Evolutionary conservation across 768 basidiomycete species (phyloP).

Genomic region (Nidula microcarpa): DNA sequence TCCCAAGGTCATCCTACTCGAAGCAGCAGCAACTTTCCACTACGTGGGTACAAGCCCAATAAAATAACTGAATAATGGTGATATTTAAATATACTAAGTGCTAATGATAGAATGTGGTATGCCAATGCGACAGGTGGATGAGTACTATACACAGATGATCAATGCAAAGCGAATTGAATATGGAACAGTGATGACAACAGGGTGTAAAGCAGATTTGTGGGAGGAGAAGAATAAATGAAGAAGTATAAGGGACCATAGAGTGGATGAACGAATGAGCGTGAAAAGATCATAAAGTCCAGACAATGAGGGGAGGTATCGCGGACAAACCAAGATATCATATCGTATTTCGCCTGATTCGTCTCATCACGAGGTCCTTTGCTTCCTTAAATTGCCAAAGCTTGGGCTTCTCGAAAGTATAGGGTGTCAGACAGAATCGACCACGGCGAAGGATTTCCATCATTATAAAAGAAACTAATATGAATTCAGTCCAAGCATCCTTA

Average conservation of each 20-base stretch:
- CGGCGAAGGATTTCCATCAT: slow-evolving; percentile 64
- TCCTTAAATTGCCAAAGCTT: slow-evolving; percentile 46
- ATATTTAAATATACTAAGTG: too few species aligned
- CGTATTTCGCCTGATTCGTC: slow-evolving; percentile 33
- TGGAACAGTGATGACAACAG: not conserved
- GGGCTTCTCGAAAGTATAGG: slow-evolving; percentile 44
- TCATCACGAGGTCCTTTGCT: slow-evolving; percentile 30
- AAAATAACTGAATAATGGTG: too few species aligned
- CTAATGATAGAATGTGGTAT: not conserved
- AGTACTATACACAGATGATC: too few species aligned
- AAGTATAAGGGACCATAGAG: not conserved
- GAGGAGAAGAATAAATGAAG: not conserved
- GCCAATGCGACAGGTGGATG: not conserved
- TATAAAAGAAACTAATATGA: slow-evolving; percentile 49
- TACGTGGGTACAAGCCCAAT: too few species aligned
- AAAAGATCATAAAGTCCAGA: slow-evolving; percentile 6
- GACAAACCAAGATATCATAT: slow-evolving; percentile 15
- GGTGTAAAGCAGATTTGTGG: not conserved
- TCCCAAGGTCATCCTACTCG: too few species aligned
- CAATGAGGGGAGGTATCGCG: not conserved
- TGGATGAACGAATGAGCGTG: not conserved
- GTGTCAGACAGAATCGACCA: slow-evolving; percentile 49
- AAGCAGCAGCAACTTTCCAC: too few species aligned
- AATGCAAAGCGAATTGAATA: not conserved
- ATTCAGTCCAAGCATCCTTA: not conserved